Base-by-base conservation (phyloP, 1,139 yeast species). In the Magnusiomyces fungicola region DNA sequence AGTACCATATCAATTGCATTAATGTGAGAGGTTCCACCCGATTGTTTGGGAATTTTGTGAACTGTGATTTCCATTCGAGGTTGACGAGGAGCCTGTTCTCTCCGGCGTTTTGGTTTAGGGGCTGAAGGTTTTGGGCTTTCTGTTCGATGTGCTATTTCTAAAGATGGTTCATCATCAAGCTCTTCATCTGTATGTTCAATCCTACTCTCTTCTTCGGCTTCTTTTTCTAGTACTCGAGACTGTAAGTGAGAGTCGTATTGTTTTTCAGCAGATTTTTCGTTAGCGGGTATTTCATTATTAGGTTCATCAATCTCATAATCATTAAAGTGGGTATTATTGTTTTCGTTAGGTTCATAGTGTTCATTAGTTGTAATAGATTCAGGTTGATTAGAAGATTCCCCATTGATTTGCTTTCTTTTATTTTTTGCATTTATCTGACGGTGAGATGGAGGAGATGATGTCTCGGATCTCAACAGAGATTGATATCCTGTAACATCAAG, bases 121-220 rank as follows among this genome's bases (percentile, higher is more conserved):
- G 96, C 97, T 0, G 48, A 84, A 1, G 72, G 78, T 30, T 56
- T 85, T 12, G 98, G 98, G 0, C 60, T 83, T 14, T 78, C 89
- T 0, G 45, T 85, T 1, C 94, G 96, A 0, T 67, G 85, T 27
- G 68, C 81, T 27, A 62, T 73, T 1, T 38, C 45, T 63, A 19
- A 36, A 44, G 23, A 32, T 34, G 32, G 53, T 46, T 16, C 53
- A 56, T 37, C 57, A 54, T 37, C 67, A 67, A 45, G 59, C 61
- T 3, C 69, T 67, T 44, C 82, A 68, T 53, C 62, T 90, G 51
- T 66, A n/a, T n/a, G n/a, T n/a, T 27, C 10, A 27, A 27, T 27
- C 7, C 12, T 27, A 12, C 12, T 7, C 12, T 27, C 10, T 27
- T 27, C 30, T 27, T 27, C 12, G 30, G 10, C 30, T 27, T 27